Base-by-base conservation (phyloP, 2,329 filamentous ascomycete species). In the Myriosclerotinia curreyana region DNA sequence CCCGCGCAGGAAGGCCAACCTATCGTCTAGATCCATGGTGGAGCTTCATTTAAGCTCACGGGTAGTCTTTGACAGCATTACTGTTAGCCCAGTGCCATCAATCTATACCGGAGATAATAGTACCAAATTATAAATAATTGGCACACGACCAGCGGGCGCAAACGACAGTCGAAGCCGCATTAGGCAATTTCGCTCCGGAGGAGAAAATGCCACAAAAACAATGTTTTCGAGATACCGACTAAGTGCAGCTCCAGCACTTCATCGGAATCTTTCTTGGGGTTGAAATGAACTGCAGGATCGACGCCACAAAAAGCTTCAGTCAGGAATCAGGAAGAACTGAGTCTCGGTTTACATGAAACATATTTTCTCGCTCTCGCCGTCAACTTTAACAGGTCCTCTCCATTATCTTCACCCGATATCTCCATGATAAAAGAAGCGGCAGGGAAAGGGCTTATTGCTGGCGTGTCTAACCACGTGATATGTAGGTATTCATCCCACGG, bases 391-490 rank as follows among this genome's bases (percentile, higher is more conserved):
- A 17, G 28, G 12, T 9, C 44, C 6, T 48, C 40, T 40, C 36
- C 52, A 22, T 36, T 17, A 20, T 54, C 44, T 6, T 31, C 12
- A 34, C 54, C 54, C 54, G 40, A 34, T 12, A 56, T 44, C 54
- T 58, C 54, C 54, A 58, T 58, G 7, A 58, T 28, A 40, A 58
- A 58, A 44, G 40, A 12, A 46, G 46, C n/a, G 46, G n/a, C 40
- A 34, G 25, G 40, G 25, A n/a, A 5, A 34, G 15, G 20, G 20
- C 20, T 20, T 28, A 46, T 40, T 46, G 22, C 20, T 58, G 40
- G 20, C 12, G 40, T 22, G 28, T 34, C 3, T 5, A 28, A 22
- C 22, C 40, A 58, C 40, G 40, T 46, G 54, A 1, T 31, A 22
- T 31, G 28, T 22, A 56, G 28, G 54, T 40, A 44, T 58, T 36